Percentiles rank a stretch among this genome's conserved stretches.
phyloP scores from a whole-genome alignment of 2,329 filamentous ascomycete species.

The Nigrograna mackinnonii region DNA sequence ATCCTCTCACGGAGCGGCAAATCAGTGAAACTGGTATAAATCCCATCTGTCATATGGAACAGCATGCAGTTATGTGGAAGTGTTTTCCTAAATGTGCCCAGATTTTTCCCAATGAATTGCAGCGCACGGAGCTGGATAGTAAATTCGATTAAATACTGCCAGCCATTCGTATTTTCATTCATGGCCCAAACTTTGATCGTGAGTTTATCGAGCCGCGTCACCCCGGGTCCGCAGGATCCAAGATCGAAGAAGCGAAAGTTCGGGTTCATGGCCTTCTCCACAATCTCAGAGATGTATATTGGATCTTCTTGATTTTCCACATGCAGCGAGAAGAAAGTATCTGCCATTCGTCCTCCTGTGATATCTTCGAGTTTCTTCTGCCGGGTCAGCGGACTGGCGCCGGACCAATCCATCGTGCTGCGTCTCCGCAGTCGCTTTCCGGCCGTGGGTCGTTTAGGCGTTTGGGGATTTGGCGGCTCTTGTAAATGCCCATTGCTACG shows the following conservation, averaged over 20 bases:
- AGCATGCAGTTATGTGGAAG: slow-evolving; percentile 82
- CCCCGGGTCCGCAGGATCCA: slow-evolving; percentile 60
- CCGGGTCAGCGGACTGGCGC: slow-evolving; percentile 60
- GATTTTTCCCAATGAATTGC: slow-evolving; percentile 73
- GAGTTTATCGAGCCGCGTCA: slow-evolving; percentile 68
- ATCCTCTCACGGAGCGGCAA: slow-evolving; percentile 55
- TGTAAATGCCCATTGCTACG: slow-evolving; percentile 24
- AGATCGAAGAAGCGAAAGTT: slow-evolving; percentile 87
- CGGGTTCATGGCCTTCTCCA: slow-evolving; percentile 83
- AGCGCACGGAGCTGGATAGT: slow-evolving; percentile 71
- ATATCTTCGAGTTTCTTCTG: slow-evolving; percentile 79
- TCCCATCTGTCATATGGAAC: slow-evolving; percentile 82
- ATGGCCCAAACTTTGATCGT: slow-evolving; percentile 76
- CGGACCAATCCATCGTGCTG: slow-evolving; percentile 66
- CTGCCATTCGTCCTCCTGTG: slow-evolving; percentile 73
- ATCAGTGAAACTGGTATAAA: slow-evolving; percentile 77
- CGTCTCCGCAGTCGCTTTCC: slow-evolving; percentile 52
- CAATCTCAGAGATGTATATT: slow-evolving; percentile 86
- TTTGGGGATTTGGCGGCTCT: slow-evolving; percentile 21
- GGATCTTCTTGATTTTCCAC: slow-evolving; percentile 67
- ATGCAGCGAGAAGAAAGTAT: slow-evolving; percentile 88
- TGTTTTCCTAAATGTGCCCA: slow-evolving; percentile 65
- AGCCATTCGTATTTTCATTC: slow-evolving; percentile 55
- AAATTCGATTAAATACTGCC: slow-evolving; percentile 73
- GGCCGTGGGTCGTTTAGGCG: slow-evolving; percentile 34